Conservation (phyloP, 768 basidiomycete genomes). For the Astraeus odoratus region DNA sequence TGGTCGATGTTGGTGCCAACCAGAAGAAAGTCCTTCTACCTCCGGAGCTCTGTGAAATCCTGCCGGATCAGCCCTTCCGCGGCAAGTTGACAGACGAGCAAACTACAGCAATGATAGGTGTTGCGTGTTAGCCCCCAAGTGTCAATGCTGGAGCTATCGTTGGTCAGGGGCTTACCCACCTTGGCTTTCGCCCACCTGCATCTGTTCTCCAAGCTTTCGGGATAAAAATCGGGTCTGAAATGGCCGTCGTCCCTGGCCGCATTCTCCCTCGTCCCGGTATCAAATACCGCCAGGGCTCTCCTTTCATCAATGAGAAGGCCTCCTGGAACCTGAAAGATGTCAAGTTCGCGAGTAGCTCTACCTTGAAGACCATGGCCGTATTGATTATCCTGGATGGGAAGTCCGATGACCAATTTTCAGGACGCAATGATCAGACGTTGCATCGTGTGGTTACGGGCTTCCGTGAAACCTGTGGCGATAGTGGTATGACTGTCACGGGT, state of each 20-base stretch:
- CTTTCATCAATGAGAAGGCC: conserved; percentile 30
- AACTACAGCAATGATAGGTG: conserved; percentile 34
- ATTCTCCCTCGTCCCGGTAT: conserved; percentile 34
- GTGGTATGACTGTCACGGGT: conserved; percentile 47
- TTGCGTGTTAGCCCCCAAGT: conserved; percentile 35
- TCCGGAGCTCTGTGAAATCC: conserved; percentile 37
- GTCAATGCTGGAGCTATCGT: conserved; percentile 33
- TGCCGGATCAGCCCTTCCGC: conserved; percentile 28
- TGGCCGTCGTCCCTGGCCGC: conserved; percentile 41
- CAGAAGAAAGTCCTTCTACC: conserved; percentile 27
- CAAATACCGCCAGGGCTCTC: conserved; percentile 28
- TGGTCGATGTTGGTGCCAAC: conserved; percentile 34
- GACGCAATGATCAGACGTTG: conserved; percentile 44
- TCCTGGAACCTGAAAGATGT: conserved; percentile 40
- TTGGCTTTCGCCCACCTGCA: conserved; percentile 25
- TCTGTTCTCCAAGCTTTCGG: conserved; percentile 31
- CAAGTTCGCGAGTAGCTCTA: conserved; percentile 51
- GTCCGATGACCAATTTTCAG: conserved; percentile 44
- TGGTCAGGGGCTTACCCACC: conserved; percentile 29
- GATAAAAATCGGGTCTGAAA: conserved; percentile 32
- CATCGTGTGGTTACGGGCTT: conserved; percentile 41
- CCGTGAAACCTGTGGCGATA: conserved; percentile 45
- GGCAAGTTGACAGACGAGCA: conserved; percentile 40
- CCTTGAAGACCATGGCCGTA: conserved; percentile 55
- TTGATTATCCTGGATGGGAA: conserved; percentile 54